phyloP scores from a whole-genome alignment of 202 grass and related monocot genomes.

The Setaria italica region DNA sequence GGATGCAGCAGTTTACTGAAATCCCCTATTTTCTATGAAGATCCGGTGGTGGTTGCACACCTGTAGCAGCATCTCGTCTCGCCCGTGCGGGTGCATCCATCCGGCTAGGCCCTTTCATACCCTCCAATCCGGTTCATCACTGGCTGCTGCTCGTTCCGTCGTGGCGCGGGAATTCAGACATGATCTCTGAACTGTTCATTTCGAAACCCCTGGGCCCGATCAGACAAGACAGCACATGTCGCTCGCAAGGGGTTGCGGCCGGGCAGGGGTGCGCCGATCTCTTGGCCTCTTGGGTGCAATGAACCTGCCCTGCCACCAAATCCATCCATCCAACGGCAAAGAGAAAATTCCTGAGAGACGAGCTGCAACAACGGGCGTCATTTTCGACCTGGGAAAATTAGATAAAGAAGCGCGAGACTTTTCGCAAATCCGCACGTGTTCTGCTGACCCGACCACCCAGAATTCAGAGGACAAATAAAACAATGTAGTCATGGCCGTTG shows the following conservation, averaged over 20 bases:
- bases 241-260: neutral
- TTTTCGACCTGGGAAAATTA: conserved; percentile 2
- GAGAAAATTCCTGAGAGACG: neutral
- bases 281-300: neutral
- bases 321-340: neutral
- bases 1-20: neutral
- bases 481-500: neutral
- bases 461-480: neutral
- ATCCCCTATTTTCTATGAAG: neutral
- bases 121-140: neutral
- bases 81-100: neutral
- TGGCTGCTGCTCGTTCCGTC: neutral
- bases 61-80: neutral
- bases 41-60: neutral
- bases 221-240: neutral
- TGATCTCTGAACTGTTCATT: neutral
- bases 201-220: neutral
- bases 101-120: neutral
- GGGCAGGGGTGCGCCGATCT: neutral
- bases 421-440: conserved; percentile 45
- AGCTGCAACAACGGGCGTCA: neutral
- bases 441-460: conserved; percentile 50
- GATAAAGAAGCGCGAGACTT: neutral
- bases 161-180: neutral
- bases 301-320: conserved; percentile 25